Evolutionary conservation across 1,284 basidiomycete species (phyloP), one percentile per base, ranked within the genome.

Genomic region (Ceratobasidium sp.): DNA sequence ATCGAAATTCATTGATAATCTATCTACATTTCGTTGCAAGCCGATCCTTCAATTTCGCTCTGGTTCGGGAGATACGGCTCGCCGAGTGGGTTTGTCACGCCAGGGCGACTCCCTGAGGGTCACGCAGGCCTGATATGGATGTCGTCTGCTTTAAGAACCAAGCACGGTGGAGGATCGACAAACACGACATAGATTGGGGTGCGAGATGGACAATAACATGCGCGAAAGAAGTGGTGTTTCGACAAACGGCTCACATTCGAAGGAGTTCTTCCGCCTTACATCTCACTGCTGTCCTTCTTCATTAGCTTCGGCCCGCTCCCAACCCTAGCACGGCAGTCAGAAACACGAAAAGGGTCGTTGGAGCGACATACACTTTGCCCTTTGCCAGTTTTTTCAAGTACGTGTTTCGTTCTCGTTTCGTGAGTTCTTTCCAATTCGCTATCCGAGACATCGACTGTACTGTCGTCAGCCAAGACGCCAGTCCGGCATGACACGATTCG

Each of bases 321-420:
- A 8, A 36, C 43, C 48, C 48, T 53, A 43, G 18, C 45, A 39
- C 34, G 12, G 21, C 48, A 48, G 18, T 52, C 12, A 26, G 5
- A 53, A 23, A 39, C 18, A 36, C 21, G 8, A 43, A 39, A 14
- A 16, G n/a, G 36, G 39, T 3, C n/a, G 28, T 28, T 14, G 36
- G 62, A 41, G 16, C 8, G 8, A 65, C 64, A 55, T 36, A 55
- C 64, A 30, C 39, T 46, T 70, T 58, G 10, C 48, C 62, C 32
- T 58, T 70, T 1, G 65, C 53, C 53, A 70, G 23, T 23, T 70
- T 70, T 18, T 70, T 70, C 41, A 70, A 45, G 41, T 70, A 69
- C 53, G 65, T 69, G 21, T 53, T 55, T 21, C 65, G 65, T 52
- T 70, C 65, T 46, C 53, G 65, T 46, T 45, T 45, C 2, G 65